These are phyloP conservation scores for Schwanniomyces sp. DNA, from an alignment of 805 yeast genomes.

Conservation along the genomic window DNA sequence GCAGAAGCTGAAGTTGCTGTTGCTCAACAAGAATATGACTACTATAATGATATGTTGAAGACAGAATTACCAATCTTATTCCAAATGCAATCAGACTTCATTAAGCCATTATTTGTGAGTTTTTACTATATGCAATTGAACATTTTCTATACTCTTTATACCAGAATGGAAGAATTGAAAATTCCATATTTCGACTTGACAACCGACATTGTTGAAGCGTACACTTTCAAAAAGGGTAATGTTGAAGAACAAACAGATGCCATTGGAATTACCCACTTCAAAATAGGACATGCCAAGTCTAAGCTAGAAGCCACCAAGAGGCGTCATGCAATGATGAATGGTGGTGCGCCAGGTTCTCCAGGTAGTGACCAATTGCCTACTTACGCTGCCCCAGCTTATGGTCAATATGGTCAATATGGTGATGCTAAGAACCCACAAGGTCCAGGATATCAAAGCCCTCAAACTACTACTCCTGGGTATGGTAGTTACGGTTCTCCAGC, in stretches of 20 bases:
- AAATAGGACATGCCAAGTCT: conserved; percentile 81
- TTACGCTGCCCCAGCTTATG: conserved; percentile 29
- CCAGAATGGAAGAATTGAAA: conserved; percentile 91
- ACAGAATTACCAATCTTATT: conserved; percentile 86
- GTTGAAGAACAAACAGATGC: conserved; percentile 88
- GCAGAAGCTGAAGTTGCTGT: conserved; percentile 87
- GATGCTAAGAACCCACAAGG: conserved; percentile 26
- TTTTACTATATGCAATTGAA: conserved; percentile 97
- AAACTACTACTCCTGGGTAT: conserved; percentile 8
- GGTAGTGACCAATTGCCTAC: conserved; percentile 31
- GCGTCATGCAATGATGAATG: conserved; percentile 50
- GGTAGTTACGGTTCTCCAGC: conserved; percentile 8
- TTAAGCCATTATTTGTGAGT: conserved; percentile 89
- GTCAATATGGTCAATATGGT: conserved; percentile 17
- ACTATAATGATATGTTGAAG: conserved; percentile 92
- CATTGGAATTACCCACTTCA: conserved; percentile 87
- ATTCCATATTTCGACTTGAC: conserved; percentile 92
- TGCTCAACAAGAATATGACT: conserved; percentile 94
- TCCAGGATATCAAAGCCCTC: conserved; percentile 33
- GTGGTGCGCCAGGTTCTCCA: conserved; percentile 17
- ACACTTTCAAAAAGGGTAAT: conserved; percentile 79
- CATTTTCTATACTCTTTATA: conserved; percentile 89
- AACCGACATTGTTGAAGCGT: conserved; percentile 81
- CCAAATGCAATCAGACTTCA: conserved; percentile 85
- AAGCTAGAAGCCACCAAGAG: conserved; percentile 82